A percentile compares a stretch with the other conserved stretches of the same genome.
phyloP scores from a whole-genome alignment of 148 eudicot species.

The Rhododendron ovatum region DNA sequence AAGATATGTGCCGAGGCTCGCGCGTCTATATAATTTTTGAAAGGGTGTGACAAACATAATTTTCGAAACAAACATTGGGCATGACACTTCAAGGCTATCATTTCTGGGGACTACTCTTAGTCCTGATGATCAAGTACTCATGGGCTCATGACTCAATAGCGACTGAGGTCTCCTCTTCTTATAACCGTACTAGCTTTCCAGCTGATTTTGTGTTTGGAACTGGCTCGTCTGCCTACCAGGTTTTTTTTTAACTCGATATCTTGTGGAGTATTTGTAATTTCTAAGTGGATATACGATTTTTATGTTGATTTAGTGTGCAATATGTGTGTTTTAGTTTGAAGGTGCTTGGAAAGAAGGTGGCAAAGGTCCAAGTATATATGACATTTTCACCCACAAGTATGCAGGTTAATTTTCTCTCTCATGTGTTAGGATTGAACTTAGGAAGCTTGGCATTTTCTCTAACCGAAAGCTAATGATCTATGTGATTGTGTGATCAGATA shows the following conservation, averaged over 20 bases:
- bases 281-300: not conserved
- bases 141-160: not conserved
- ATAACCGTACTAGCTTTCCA: not conserved
- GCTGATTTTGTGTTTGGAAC: constrained; percentile 1
- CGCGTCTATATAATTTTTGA: not conserved
- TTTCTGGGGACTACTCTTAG: not conserved
- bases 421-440: not conserved
- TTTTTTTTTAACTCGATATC: not conserved
- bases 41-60: not conserved
- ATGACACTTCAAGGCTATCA: not conserved
- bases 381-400: not conserved
- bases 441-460: not conserved
- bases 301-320: not conserved
- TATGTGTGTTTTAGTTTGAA: not conserved
- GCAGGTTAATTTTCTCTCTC: not conserved
- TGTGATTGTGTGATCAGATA: constrained; percentile 1
- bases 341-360: constrained; percentile 8
- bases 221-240: constrained; percentile 1
- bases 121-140: not conserved
- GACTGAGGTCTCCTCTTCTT: not conserved
- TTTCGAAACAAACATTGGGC: not conserved
- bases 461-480: not conserved
- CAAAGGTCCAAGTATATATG: not conserved
- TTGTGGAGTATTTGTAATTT: not conserved
- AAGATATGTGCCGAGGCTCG: too few relatives aligned